Conservation (phyloP, 192 early-diverging fungal genomes). For the Podila horticola region DNA sequence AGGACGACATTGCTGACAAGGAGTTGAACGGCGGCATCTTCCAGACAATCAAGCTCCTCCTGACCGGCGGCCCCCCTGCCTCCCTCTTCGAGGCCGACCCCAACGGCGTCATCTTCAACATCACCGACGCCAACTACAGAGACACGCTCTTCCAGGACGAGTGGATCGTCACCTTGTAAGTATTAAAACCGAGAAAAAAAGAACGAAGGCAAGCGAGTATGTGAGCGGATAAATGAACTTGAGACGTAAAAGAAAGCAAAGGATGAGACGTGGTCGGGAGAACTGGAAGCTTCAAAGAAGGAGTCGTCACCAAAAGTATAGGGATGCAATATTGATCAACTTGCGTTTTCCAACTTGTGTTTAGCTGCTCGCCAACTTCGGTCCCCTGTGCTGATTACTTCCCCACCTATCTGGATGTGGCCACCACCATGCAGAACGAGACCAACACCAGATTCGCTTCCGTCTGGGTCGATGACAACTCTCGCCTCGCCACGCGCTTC, state of each 20-base stretch:
- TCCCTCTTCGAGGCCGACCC: constrained; percentile 15
- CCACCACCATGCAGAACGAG: constrained; percentile 35
- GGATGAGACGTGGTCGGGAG: not conserved
- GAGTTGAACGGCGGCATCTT: not conserved
- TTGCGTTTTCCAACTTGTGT: no score
- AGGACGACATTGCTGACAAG: constrained; percentile 6
- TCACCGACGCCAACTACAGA: constrained; percentile 44
- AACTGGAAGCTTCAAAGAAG: not conserved
- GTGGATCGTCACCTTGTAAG: constrained; percentile 48
- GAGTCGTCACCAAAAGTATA: not conserved
- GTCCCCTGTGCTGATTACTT: constrained; percentile 38
- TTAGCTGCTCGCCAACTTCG: constrained; percentile 17
- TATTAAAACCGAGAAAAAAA: not conserved
- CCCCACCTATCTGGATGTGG: constrained; percentile 43
- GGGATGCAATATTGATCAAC: no score
- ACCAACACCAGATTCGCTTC: constrained; percentile 31
- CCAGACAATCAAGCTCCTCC: constrained; percentile 13
- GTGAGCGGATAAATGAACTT: no score
- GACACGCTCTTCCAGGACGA: constrained; percentile 39
- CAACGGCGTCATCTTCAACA: constrained; percentile 10
- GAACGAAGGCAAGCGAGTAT: not conserved
- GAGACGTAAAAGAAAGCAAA: not conserved
- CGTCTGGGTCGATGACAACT: constrained; percentile 45
- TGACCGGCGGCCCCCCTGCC: constrained; percentile 6
- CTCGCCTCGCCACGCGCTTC: constrained; percentile 42